phyloP scores from a whole-genome alignment of 225 moss, liverwort and hornwort species.

The Neckera pumila region DNA sequence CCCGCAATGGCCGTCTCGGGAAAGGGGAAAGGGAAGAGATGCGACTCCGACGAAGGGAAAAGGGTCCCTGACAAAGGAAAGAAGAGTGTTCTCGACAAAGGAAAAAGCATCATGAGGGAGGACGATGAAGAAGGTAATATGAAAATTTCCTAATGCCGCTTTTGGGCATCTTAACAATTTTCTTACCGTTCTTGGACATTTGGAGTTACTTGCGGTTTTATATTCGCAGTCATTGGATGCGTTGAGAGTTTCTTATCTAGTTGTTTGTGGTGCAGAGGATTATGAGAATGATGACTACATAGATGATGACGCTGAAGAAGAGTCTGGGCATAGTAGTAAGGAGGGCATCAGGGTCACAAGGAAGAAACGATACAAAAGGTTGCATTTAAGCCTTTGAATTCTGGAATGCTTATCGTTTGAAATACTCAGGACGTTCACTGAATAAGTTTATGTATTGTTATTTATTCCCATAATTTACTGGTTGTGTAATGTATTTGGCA shows the following conservation, averaged over 20 bases:
- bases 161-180: not conserved
- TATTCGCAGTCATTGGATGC: not conserved
- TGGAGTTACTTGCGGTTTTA: not conserved
- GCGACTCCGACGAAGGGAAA: slow-evolving; percentile 1
- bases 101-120: slow-evolving; percentile 7
- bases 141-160: not conserved
- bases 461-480: not conserved
- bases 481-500: slow-evolving; percentile 9
- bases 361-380: slow-evolving; percentile 67
- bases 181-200: not conserved
- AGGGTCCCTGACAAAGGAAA: not conserved
- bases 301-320: slow-evolving; percentile 61
- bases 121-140: slow-evolving; percentile 27
- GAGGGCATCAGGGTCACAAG: slow-evolving; percentile 63
- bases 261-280: slow-evolving; percentile 44
- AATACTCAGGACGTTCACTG: not conserved
- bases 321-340: slow-evolving; percentile 41
- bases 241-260: not conserved
- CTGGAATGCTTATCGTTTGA: not conserved
- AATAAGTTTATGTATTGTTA: not conserved
- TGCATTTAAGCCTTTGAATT: not conserved
- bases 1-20: slow-evolving; percentile 20
- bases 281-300: slow-evolving; percentile 61
- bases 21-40: slow-evolving; percentile 7
- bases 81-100: slow-evolving; percentile 14